Evolutionary conservation across 345 rosid species (phyloP).

Genomic region (Acer campestre): DNA sequence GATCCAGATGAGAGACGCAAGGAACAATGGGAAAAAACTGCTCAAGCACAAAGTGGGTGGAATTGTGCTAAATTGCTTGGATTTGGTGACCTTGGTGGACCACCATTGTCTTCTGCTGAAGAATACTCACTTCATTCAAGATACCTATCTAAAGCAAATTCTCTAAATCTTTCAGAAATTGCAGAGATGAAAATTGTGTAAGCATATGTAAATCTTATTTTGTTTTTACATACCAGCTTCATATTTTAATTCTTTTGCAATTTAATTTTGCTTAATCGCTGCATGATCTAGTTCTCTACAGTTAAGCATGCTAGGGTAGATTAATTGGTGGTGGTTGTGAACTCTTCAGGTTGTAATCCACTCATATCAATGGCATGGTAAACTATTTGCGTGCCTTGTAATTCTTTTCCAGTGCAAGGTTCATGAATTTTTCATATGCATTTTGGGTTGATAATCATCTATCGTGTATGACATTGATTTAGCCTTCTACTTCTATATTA

Average conservation of each 20-base stretch:
- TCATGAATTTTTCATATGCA: constrained; percentile 4
- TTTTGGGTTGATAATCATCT: constrained; percentile 17
- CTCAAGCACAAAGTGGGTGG: constrained; percentile 78
- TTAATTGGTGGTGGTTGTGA: neutral
- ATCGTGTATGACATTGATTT: constrained; percentile 17
- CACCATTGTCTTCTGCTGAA: constrained; percentile 83
- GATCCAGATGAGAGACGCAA: constrained; percentile 93
- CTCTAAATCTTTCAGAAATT: constrained; percentile 90
- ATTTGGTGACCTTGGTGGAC: constrained; percentile 88
- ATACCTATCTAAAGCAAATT: constrained; percentile 93
- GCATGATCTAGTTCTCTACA: constrained; percentile 8
- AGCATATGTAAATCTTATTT: constrained; percentile 30
- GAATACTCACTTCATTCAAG: constrained; percentile 95
- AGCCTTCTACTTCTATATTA: constrained; percentile 37
- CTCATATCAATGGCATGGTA: neutral
- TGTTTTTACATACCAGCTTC: constrained; percentile 7
- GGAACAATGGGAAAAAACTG: constrained; percentile 98
- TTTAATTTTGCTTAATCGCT: neutral
- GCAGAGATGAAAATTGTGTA: constrained; percentile 99
- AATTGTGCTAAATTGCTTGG: constrained; percentile 89
- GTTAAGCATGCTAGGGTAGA: neutral
- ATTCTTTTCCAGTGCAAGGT: constrained; percentile 8
- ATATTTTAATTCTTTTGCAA: neutral
- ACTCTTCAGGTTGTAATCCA: neutral
- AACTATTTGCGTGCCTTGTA: neutral